Evolutionary conservation across 2,329 filamentous ascomycete species (phyloP).

Genomic region (Neobulgaria alba): DNA sequence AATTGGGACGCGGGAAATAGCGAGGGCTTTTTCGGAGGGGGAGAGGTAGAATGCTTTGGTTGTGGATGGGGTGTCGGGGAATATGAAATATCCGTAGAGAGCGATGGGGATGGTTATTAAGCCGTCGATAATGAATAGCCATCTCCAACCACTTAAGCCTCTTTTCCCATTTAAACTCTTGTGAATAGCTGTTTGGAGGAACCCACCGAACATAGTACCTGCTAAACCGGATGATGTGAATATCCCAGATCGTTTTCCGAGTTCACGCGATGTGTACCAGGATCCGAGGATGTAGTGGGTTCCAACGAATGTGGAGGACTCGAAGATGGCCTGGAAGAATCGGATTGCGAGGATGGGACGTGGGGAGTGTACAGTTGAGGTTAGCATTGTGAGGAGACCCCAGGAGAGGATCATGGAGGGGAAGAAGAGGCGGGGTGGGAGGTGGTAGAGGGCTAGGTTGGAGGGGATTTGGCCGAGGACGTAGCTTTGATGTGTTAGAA

Average conservation of each 20-base stretch:
- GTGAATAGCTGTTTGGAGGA: conserved; percentile 43
- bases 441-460: conserved; percentile 53
- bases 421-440: conserved; percentile 56
- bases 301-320: conserved; percentile 48
- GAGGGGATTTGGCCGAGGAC: conserved; percentile 51
- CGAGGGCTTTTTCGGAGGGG: conserved; percentile 33
- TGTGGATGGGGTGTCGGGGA: conserved; percentile 36
- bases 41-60: conserved; percentile 36
- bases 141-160: conserved; percentile 43
- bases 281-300: conserved; percentile 51
- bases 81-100: conserved; percentile 42
- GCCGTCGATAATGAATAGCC: conserved; percentile 44
- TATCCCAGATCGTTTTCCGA: conserved; percentile 52
- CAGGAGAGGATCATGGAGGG: conserved; percentile 56
- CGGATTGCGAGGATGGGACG: conserved; percentile 51
- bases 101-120: conserved; percentile 49
- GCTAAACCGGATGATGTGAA: conserved; percentile 52
- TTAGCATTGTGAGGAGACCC: conserved; percentile 55
- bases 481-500: conserved; percentile 28
- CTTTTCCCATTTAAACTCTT: conserved; percentile 32
- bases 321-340: conserved; percentile 46
- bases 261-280: conserved; percentile 53
- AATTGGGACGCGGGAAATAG: conserved; percentile 36
- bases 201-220: conserved; percentile 53
- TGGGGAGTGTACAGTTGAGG: conserved; percentile 42